These are phyloP conservation scores for Cladorrhinum sp. DNA, from an alignment of 2,329 filamentous ascomycete genomes.

Conservation along the genomic window DNA sequence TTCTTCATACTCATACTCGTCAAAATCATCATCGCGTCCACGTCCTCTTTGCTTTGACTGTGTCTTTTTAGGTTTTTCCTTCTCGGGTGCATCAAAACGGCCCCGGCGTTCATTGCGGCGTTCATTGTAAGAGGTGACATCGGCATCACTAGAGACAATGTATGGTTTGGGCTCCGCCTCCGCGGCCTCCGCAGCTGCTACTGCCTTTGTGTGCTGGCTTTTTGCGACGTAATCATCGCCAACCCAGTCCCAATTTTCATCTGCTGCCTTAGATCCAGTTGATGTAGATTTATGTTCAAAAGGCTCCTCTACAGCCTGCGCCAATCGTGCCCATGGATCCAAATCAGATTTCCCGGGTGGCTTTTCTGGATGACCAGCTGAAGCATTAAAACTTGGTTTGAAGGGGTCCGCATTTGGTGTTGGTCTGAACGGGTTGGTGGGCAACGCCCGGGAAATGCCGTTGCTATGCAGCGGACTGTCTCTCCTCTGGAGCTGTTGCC, in stretches of 20 bases:
- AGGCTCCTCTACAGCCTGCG: neutral
- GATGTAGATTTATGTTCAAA: too few species aligned
- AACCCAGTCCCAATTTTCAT: constrained; percentile 20
- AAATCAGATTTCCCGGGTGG: neutral
- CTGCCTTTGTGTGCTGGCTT: neutral
- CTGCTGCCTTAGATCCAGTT: neutral
- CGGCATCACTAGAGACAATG: neutral
- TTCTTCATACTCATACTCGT: constrained; percentile 39
- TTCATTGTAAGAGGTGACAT: neutral
- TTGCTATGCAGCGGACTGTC: neutral
- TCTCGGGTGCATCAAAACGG: neutral
- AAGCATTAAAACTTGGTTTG: neutral
- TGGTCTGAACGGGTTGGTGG: neutral
- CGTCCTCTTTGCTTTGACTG: neutral
- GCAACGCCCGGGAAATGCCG: neutral
- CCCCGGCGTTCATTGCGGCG: constrained; percentile 3
- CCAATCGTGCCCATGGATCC: neutral
- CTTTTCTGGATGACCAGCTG: neutral
- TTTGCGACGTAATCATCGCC: constrained; percentile 11
- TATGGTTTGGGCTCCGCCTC: neutral
- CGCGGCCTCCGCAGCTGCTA: neutral
- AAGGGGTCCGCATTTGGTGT: neutral
- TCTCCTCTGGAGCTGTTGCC: neutral
- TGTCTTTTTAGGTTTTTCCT: constrained; percentile 19
- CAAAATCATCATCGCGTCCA: constrained; percentile 41